Evolutionary conservation across 345 rosid genomes (phyloP).

Genomic region (Pugionium cornutum): DNA sequence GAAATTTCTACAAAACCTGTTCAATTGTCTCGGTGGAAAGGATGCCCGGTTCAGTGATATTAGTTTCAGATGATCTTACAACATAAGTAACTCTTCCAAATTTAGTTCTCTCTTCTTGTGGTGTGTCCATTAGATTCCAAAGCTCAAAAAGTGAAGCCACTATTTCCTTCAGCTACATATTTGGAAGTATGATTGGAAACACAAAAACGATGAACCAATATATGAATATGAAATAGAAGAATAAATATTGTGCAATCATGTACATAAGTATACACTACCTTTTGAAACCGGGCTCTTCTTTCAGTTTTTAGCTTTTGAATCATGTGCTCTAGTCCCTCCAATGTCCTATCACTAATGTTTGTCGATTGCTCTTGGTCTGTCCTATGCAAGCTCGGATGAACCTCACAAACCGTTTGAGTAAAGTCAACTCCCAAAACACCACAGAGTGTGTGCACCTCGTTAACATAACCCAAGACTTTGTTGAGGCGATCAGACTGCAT

Average conservation of each 20-base stretch:
- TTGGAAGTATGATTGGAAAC: conserved; percentile 15
- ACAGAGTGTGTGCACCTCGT: conserved; percentile 82
- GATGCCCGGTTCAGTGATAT: conserved; percentile 58
- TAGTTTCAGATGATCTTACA: conserved; percentile 63
- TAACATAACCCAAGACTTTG: conserved; percentile 71
- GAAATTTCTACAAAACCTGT: conserved; percentile 49
- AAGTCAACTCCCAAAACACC: conserved; percentile 89
- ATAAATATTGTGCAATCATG: background rate
- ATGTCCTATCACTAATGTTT: conserved; percentile 74
- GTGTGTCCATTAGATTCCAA: conserved; percentile 92
- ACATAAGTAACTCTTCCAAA: conserved; percentile 57
- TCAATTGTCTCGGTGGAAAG: conserved; percentile 74
- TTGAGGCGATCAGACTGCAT: conserved; percentile 89
- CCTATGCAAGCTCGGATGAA: conserved; percentile 88
- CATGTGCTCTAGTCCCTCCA: conserved; percentile 75
- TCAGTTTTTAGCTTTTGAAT: conserved; percentile 69
- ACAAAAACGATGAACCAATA: background rate
- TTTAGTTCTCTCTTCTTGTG: conserved; percentile 58
- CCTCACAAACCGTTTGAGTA: conserved; percentile 71
- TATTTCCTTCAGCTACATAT: conserved; percentile 78
- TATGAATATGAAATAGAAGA: background rate
- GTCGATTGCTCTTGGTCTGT: conserved; percentile 69
- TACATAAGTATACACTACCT: conserved; percentile 46
- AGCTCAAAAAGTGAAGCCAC: conserved; percentile 63
- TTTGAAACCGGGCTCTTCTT: conserved; percentile 68